Conservation (phyloP, 2,329 filamentous ascomycete genomes). For the Talaromyces sp. region DNA sequence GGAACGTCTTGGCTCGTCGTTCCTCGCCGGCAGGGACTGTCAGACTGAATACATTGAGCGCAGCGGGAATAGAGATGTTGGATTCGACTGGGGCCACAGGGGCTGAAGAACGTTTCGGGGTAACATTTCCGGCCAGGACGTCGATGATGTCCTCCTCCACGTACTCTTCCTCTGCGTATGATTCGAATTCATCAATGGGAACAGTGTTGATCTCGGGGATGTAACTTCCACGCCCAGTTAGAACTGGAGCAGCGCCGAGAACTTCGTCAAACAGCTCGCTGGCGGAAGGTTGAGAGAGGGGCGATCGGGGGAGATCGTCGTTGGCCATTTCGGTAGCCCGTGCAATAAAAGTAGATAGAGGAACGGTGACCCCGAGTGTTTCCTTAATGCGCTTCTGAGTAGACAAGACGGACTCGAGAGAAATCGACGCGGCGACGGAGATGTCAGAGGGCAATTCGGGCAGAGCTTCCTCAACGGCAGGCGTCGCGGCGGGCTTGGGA, state of each 20-base stretch:
- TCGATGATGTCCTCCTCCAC: conserved; percentile 71
- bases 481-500: conserved; percentile 13
- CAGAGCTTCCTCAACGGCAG: conserved; percentile 21
- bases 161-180: not conserved
- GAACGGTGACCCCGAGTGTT: conserved; percentile 72
- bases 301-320: conserved; percentile 68
- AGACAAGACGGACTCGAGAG: conserved; percentile 70
- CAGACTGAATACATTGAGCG: conserved; percentile 75
- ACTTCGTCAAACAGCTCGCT: conserved; percentile 88
- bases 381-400: conserved; percentile 75
- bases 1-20: conserved; percentile 72
- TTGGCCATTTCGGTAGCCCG: conserved; percentile 85
- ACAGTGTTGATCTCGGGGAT: conserved; percentile 65
- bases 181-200: conserved; percentile 27
- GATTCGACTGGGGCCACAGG: conserved; percentile 18
- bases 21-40: conserved; percentile 75
- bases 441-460: conserved; percentile 26
- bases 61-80: conserved; percentile 41
- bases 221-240: conserved; percentile 56
- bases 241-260: conserved; percentile 55
- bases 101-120: conserved; percentile 18
- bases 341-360: conserved; percentile 79
- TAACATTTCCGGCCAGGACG: conserved; percentile 56
- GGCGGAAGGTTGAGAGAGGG: conserved; percentile 60
- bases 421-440: conserved; percentile 66